Evolutionary conservation across 2,329 filamentous ascomycete species (phyloP), one percentile per base, ranked within the genome.

Genomic region (Curvularia spicifera): DNA sequence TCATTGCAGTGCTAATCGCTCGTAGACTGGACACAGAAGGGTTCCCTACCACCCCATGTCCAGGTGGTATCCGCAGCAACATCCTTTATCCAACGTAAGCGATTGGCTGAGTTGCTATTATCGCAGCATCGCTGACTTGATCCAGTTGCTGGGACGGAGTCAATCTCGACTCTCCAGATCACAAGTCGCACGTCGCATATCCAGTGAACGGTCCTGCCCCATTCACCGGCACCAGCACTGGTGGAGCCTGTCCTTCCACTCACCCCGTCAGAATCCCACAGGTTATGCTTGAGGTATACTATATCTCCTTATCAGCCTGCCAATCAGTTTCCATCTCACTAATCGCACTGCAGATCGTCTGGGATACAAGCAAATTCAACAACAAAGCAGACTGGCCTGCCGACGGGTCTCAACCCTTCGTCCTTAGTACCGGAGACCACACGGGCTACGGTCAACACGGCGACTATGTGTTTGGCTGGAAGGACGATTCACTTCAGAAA

Each of bases 181-280:
- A 88, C 79, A 82, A 81, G 74, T 79, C 79, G 59, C 86, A 81
- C 63, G 77, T 81, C 13, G 73, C 80, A 6, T 81, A 81, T 53
- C 79, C 80, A 1, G 70, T 63, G 26, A 71, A 61, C 20, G 71
- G 70, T 1, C 69, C 70, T 12, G 62, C 65, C 12, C 7, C 52
- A 0, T 72, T 72, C 56, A 63, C 66, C 31, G 65, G 63, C 49
- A 63, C 61, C 45, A 62, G 63, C 29, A 62, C 62, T 2, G 69
- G 68, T 22, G 79, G 79, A 13, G 60, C 69, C 12, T 81, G 79
- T 57, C 79, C 79, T 0, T 68, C 76, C 0, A 78, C 75, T 0
- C 79, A 81, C 68, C 79, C 80, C 0, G 73, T 82, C 22, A 72
- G 76, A 20, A 81, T 81, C 56, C 80, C 80, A 5, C 80, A 82